Percentiles rank a stretch among this genome's conserved stretches.
phyloP scores from a whole-genome alignment of 345 rosid genomes.

The Corymbia maculata region DNA sequence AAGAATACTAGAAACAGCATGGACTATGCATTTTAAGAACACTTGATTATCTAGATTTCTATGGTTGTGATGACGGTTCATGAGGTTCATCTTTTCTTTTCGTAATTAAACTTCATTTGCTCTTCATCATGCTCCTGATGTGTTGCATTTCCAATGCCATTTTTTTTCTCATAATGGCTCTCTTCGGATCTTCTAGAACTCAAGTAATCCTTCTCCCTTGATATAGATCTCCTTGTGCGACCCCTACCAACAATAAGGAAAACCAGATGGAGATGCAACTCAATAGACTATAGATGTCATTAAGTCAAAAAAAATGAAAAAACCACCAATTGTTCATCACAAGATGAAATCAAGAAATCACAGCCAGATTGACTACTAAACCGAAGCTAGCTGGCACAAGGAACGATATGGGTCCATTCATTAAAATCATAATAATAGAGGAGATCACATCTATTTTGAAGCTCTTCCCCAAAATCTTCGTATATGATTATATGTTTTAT shows the following conservation, averaged over 20 bases:
- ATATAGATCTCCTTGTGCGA: constrained; percentile 37
- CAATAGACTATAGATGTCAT: neutral
- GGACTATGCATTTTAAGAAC: too few relatives aligned
- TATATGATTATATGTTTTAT: neutral
- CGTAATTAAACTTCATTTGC: neutral
- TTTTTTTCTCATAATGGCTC: neutral
- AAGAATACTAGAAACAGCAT: neutral
- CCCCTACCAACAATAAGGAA: constrained; percentile 19
- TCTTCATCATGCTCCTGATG: neutral
- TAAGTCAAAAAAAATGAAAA: neutral
- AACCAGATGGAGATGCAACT: neutral
- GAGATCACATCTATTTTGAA: neutral
- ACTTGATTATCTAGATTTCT: neutral
- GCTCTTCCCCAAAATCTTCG: neutral
- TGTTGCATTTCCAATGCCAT: neutral
- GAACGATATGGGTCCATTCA: neutral
- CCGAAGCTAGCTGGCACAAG: neutral
- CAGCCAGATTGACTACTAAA: neutral
- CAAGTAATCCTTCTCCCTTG: constrained; percentile 11
- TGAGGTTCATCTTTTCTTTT: neutral
- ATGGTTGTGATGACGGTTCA: constrained; percentile 2
- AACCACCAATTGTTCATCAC: neutral
- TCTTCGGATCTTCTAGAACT: neutral
- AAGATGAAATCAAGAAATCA: neutral
- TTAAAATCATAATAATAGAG: neutral